These are phyloP conservation scores for Cardamine chenopodiifolia DNA, from an alignment of 345 rosid genomes.

Conservation along the genomic window DNA sequence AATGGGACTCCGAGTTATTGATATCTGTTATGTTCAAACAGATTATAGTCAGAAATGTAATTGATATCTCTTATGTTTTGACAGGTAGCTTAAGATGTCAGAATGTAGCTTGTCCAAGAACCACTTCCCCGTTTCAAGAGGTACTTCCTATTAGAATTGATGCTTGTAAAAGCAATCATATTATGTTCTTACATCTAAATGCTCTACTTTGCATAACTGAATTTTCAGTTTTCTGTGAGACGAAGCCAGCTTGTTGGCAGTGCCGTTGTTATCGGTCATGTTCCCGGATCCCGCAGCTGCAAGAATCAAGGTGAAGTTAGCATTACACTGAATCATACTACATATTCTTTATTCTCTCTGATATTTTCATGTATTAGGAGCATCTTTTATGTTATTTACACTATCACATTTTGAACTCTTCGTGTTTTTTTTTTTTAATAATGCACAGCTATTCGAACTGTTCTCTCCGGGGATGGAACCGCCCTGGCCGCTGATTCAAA, in stretches of 20 bases:
- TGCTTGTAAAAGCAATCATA: not conserved
- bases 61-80: not conserved
- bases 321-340: not conserved
- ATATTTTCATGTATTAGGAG: not conserved
- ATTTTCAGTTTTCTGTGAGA: constrained; percentile 26
- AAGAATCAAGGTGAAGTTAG: constrained; percentile 38
- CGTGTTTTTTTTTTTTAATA: constrained; percentile 4
- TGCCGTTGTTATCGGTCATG: constrained; percentile 23
- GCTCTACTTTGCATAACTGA: constrained; percentile 4
- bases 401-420: not conserved
- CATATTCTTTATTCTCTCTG: not conserved
- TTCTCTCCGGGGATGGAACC: constrained; percentile 48
- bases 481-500: constrained; percentile 41
- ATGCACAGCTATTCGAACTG: constrained; percentile 62
- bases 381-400: not conserved
- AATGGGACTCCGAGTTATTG: not conserved
- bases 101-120: constrained; percentile 28
- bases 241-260: constrained; percentile 39
- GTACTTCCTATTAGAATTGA: not conserved
- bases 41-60: not conserved
- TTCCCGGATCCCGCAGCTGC: constrained; percentile 8
- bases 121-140: constrained; percentile 31
- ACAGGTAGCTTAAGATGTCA: constrained; percentile 36
- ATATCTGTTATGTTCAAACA: not conserved
- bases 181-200: not conserved